Evolutionary conservation across 768 basidiomycete genomes (phyloP), one percentile per base, ranked within the genome.

Genomic region (Heimioporus sp.): DNA sequence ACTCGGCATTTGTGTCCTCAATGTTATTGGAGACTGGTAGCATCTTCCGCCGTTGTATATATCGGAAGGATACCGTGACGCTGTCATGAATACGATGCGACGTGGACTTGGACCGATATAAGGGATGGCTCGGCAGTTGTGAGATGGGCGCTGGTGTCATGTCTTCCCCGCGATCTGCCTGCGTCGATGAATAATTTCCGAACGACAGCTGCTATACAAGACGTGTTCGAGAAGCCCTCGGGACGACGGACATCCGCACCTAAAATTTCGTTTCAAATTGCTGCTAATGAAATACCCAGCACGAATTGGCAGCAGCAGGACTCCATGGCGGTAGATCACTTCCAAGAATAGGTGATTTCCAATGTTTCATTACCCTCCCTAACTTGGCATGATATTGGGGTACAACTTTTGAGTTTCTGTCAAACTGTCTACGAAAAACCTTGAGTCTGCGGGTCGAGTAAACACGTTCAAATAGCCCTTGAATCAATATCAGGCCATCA

Each of bases 11-110:
- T 40, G 37, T 41, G 13, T 35, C 44, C 16, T 16, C 30, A 21
- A 16, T 15, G 37, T 20, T 5, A 43, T n/a, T 6, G 40, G 8
- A 11, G 10, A 6, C 10, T 39, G 16, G 34, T 43, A 19, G 16
- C 42, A 46, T 50, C 31, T 12, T 35, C 35, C 13, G 12, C 35
- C 35, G 35, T 35, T 41, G 45, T 55, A 39, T 32, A 19, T 41
- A 39, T 55, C 53, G 46, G 49, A 35, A 28, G 15, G 43, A 60
- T 51, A 48, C 32, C 44, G 39, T 35, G 17, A 39, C 28, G 31
- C 10, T n/a, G 37, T 20, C 28, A 40, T 15, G n/a, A 43, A 51
- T 48, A 45, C 43, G 40, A 56, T 56, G 24, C 24, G 34, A 11
- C 11, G 43, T 43, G 10, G 16, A 28, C 41, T 4, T 35, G 34